These are phyloP conservation scores for Dactylorhiza incarnata DNA, from an alignment of 106 monocot genomes.

Conservation along the genomic window DNA sequence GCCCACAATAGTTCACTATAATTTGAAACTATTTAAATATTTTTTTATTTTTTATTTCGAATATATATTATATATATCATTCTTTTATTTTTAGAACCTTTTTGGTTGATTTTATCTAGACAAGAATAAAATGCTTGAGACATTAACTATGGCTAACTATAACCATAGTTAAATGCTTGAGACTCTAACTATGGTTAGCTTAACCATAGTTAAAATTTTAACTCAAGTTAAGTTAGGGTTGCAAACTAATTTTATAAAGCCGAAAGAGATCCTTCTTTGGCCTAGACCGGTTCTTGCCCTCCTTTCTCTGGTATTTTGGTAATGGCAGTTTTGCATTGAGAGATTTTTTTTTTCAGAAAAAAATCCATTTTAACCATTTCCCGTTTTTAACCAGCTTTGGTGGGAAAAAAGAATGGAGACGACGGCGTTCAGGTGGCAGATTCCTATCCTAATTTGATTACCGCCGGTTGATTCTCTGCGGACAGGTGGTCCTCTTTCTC, in stretches of 20 bases:
- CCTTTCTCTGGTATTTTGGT: neutral
- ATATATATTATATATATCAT: no score
- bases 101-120: no score
- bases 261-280: neutral
- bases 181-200: neutral
- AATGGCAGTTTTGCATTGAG: neutral
- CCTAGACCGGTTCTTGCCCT: neutral
- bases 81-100: no score
- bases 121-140: neutral
- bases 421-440: constrained; percentile 6
- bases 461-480: neutral
- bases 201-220: neutral
- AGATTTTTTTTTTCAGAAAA: neutral
- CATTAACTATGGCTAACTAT: neutral
- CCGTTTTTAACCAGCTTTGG: constrained; percentile 6
- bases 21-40: no score
- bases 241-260: constrained; percentile 1
- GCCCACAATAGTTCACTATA: no score
- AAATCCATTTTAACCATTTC: constrained; percentile 3
- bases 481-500: constrained; percentile 5
- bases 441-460: neutral
- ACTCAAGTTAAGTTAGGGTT: constrained; percentile 10
- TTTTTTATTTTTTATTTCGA: no score
- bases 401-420: constrained; percentile 8
- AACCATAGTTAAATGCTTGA: neutral